These are phyloP conservation scores for Amauroascus niger DNA, from an alignment of 2,329 filamentous ascomycete genomes.

Conservation along the genomic window DNA sequence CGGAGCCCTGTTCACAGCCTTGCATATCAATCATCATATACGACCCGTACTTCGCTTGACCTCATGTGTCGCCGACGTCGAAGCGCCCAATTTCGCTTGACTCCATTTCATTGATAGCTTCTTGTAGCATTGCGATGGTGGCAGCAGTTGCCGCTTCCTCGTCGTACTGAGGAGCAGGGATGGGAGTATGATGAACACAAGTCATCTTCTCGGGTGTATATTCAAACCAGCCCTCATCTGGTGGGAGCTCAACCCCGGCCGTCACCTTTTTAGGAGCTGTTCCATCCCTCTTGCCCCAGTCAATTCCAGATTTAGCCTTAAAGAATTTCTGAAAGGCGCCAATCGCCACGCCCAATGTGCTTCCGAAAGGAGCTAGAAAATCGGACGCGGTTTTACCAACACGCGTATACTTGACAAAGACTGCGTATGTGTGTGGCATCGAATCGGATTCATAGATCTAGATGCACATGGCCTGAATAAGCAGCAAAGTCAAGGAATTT, in stretches of 20 bases:
- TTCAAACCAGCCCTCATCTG: constrained; percentile 28
- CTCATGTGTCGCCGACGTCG: not conserved
- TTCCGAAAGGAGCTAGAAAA: constrained; percentile 27
- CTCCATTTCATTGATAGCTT: constrained; percentile 8
- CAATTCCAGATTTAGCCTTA: constrained; percentile 45
- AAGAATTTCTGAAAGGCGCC: constrained; percentile 50
- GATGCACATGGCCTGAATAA: constrained; percentile 5
- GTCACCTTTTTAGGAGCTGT: constrained; percentile 15
- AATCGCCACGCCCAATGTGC: constrained; percentile 36
- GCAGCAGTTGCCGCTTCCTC: constrained; percentile 4
- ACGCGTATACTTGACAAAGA: constrained; percentile 43
- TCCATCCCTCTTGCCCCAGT: constrained; percentile 45
- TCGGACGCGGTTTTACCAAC: constrained; percentile 25
- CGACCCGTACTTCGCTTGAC: not conserved
- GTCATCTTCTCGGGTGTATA: constrained; percentile 18
- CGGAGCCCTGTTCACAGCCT: not conserved
- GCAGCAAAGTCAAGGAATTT: not conserved
- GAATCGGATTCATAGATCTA: constrained; percentile 60
- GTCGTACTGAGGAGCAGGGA: not conserved
- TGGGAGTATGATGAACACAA: not conserved
- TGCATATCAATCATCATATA: not conserved
- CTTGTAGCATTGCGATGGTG: not conserved
- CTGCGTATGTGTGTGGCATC: constrained; percentile 51
- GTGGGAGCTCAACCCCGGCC: constrained; percentile 21
- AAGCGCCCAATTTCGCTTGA: not conserved